Percentiles rank a stretch among this genome's conserved stretches.
phyloP scores from a whole-genome alignment of 345 rosid species.

The Eucalyptus pauciflora region DNA sequence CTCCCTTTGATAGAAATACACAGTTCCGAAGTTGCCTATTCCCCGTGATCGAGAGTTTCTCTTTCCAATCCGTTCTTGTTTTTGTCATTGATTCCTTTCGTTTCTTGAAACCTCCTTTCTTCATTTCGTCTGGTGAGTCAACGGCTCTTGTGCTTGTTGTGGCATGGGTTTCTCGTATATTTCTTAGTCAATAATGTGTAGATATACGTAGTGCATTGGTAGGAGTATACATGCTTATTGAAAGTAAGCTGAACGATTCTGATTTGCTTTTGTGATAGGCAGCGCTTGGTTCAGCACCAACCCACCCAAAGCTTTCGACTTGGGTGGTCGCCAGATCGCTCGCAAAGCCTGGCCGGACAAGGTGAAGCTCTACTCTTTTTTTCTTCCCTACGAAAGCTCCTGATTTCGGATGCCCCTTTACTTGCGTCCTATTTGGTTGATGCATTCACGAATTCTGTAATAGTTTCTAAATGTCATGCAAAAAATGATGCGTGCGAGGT shows the following conservation, averaged over 20 bases:
- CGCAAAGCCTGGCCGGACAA: conserved; percentile 29
- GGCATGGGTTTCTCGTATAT: not conserved
- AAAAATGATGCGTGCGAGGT: too few species aligned
- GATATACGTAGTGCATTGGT: fast-evolving
- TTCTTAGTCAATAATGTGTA: not conserved
- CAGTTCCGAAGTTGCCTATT: not conserved
- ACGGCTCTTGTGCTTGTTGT: not conserved
- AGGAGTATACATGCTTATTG: fast-evolving
- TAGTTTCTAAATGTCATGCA: too few species aligned
- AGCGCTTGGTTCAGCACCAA: conserved; percentile 31
- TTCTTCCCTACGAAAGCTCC: not conserved
- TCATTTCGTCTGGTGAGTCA: too few species aligned
- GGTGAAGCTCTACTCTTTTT: not conserved
- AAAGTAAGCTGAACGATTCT: not conserved
- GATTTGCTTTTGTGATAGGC: not conserved
- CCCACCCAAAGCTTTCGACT: conserved; percentile 34
- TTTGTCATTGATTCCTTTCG: too few species aligned
- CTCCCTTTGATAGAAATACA: too few species aligned
- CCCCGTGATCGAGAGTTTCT: not conserved
- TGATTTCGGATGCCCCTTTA: not conserved
- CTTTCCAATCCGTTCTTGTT: not conserved
- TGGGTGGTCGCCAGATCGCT: conserved; percentile 35
- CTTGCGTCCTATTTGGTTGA: not conserved
- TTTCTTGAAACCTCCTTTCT: too few species aligned
- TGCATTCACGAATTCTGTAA: too few species aligned